These are phyloP conservation scores for Colletotrichum shisoi DNA, from an alignment of 2,329 filamentous ascomycete species.

Conservation along the genomic window DNA sequence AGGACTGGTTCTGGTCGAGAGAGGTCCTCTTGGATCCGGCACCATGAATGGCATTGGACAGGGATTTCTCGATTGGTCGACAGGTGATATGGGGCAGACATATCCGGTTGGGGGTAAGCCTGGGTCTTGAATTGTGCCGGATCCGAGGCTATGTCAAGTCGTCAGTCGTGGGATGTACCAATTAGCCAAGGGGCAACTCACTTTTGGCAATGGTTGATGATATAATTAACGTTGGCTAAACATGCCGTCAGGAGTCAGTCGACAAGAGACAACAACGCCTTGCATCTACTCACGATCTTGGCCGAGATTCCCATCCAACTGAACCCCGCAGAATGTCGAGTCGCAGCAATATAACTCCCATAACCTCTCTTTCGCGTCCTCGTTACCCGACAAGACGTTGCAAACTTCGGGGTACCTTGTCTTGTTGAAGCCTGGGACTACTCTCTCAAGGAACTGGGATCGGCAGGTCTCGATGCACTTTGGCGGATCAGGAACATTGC, in stretches of 20 bases:
- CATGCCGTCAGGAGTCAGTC: conserved; percentile 39
- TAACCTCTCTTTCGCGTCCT: conserved; percentile 46
- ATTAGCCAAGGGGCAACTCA: conserved; percentile 45
- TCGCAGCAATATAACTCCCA: conserved; percentile 63
- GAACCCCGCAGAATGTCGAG: conserved; percentile 59
- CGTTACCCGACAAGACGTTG: conserved; percentile 44
- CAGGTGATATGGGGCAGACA: conserved; percentile 42
- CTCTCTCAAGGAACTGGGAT: conserved; percentile 45
- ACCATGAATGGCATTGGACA: conserved; percentile 24
- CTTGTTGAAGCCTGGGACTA: conserved; percentile 45
- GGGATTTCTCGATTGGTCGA: neutral
- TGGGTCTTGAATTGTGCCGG: conserved; percentile 47
- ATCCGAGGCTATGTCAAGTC: conserved; percentile 44
- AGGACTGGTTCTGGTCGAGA: neutral
- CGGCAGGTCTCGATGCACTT: conserved; percentile 50
- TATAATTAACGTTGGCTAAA: conserved; percentile 59
- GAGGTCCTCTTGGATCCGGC: conserved; percentile 12
- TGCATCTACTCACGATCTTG: conserved; percentile 57
- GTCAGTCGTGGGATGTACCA: conserved; percentile 19
- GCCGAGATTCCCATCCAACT: conserved; percentile 44
- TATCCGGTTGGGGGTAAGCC: conserved; percentile 48
- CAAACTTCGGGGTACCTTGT: conserved; percentile 47
- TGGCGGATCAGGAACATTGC: conserved; percentile 46
- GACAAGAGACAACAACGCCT: conserved; percentile 18
- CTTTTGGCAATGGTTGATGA: conserved; percentile 62